These are phyloP conservation scores for Tulasnella calospora DNA, from an alignment of 768 basidiomycete genomes.

Conservation along the genomic window DNA sequence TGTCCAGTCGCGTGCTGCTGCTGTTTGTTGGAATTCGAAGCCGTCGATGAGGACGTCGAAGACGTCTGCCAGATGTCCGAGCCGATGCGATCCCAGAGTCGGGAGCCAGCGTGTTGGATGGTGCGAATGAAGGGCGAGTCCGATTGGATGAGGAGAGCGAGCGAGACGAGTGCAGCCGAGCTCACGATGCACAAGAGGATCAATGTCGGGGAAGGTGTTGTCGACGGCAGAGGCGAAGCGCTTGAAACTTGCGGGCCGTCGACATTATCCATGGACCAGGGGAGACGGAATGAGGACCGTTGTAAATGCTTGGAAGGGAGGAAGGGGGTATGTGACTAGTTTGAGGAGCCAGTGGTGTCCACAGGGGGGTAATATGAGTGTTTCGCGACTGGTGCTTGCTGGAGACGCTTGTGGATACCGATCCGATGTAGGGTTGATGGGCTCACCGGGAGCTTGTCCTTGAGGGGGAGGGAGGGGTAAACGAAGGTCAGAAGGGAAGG, in stretches of 20 bases:
- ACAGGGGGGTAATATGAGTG: background rate
- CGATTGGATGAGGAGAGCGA: slow-evolving; percentile 25
- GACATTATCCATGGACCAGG: slow-evolving; percentile 4
- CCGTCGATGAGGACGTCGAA: background rate
- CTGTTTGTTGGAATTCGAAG: background rate
- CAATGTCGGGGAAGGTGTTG: slow-evolving; percentile 13
- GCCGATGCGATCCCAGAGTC: background rate
- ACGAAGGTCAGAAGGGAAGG: background rate
- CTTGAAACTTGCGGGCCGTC: slow-evolving; percentile 1
- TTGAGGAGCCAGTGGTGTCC: too few species aligned
- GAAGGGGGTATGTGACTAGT: background rate
- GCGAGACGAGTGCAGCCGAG: slow-evolving; percentile 22
- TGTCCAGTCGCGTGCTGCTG: background rate
- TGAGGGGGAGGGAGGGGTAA: slow-evolving; percentile 5
- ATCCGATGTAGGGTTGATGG: background rate
- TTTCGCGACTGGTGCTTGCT: background rate
- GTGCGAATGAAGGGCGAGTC: slow-evolving; percentile 14
- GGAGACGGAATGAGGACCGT: background rate
- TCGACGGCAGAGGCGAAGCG: slow-evolving; percentile 5
- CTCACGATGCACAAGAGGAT: slow-evolving; percentile 21
- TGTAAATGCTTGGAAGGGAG: background rate
- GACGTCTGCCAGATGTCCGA: background rate
- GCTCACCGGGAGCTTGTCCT: slow-evolving; percentile 7
- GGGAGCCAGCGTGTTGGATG: slow-evolving; percentile 11
- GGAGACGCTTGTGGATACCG: slow-evolving; percentile 1